Evolutionary conservation across 116 monocot species (phyloP), one percentile per base, ranked within the genome.

Genomic region (Dioscorea cayenensis): DNA sequence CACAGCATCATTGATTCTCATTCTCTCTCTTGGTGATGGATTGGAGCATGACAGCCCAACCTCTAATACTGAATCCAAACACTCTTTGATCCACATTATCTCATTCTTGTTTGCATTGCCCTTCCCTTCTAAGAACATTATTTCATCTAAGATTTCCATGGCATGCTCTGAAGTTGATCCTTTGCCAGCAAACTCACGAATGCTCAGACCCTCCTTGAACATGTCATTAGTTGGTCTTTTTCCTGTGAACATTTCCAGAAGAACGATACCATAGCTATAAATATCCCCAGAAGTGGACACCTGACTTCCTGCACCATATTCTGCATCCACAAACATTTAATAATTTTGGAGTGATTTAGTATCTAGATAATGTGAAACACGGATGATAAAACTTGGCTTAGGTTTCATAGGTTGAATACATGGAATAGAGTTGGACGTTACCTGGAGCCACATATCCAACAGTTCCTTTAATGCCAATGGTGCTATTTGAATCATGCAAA

Each of bases 371-470:
- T 29, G 29, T 64, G 43, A 43, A 43, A 9, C 43, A 43, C 5
- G 43, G 43, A 43, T 43, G 43, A 43, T 9, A 43, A 43, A 12
- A 43, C 12, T 43, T 43, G 43, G 43, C 12, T 43, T 43, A 43
- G 43, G 43, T 43, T 64, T 5, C 23, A 28, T 12, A 27, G 29
- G 6, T 64, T 10, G 23, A 3, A 28, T 28, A n/a, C 16, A 23
- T 6, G 17, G 29, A 62, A 61, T 18, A 60, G 36, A 20, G 52
- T 68, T 49, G 25, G 36, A 3, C 2, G 27, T 50, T 71, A 78
- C 82, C 78, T 71, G 78, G 82, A 16, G 82, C 71, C 38, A 78
- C 74, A 65, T 82, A 82, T 7, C 82, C 82, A 63, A 78, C 61
- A 5, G 82, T 51, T 14, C 82, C 82, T 67, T 77, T 77, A 13